Evolutionary conservation across 225 moss, liverwort and hornwort species (phyloP), one percentile per base, ranked within the genome.

Genomic region (Sphagnum tenellum): DNA sequence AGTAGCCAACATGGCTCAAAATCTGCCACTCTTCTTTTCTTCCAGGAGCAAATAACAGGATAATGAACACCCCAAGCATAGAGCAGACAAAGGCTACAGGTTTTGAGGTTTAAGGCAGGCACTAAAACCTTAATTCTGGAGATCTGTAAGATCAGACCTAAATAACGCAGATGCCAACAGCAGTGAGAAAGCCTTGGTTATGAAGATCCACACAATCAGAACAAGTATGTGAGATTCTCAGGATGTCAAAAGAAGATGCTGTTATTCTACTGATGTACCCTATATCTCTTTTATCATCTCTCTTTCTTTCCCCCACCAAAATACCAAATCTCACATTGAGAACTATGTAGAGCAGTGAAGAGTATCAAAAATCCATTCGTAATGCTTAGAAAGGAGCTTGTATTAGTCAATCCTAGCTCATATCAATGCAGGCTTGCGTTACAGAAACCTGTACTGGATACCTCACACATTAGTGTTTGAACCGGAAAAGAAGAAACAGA

Each of bases 341-440:
- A 29, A 29, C 29, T 29, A 29, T 29, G 29, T 29, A 29, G 29
- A 29, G 29, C 29, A 29, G 29, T 29, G 1, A 29, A 29, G 59
- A 8, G 64, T 72, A 98, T 92, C 98, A 71, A 93, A 98, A 59
- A 93, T 90, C 64, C 98, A 82, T 77, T 98, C 45, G 98, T 93
- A 77, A 93, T 98, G 77, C 81, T 78, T 12, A 98, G 85, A 64
- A 93, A 93, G 66, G 93, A 98, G 93, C 98, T 93, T 47, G 93
- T 93, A 75, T 93, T 93, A 77, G 89, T 87, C 64, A 86, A 79
- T 66, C 93, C 98, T 98, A 93, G 66, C 93, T 90, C 98, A 98
- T 98, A 75, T 98, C 98, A 67, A 98, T 98, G 64, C 98, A 90
- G 69, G 98, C 98, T 78, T 98, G 98, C 67, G 98, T 98, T 46